Base-by-base conservation (phyloP, 805 yeast species). In the Spathaspora boniae region DNA sequence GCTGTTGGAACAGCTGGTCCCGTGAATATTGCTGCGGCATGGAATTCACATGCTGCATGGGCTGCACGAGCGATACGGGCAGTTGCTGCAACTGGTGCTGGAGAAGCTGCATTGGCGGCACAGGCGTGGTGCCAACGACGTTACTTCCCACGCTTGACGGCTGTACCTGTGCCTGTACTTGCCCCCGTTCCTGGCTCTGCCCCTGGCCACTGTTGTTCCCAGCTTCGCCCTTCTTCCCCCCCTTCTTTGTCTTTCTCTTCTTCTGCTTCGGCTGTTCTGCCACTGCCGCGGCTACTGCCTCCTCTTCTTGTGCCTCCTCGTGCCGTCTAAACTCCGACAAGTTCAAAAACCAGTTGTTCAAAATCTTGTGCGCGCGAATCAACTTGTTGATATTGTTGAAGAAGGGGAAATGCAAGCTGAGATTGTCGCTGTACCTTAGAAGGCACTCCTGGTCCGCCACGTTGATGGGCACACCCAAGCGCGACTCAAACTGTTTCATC, bases 381-480 rank as follows among this genome's bases (percentile, higher is more conserved):
- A 56, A 41, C 38, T 51, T 53, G 39, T 54, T 55, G 30, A 52
- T 51, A 36, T 54, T 53, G 37, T 53, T 53, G 39, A 51, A 53
- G 29, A 53, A 49, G 15, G 58, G 53, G 29, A 56, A 56, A 37
- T 53, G 55, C 29, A 45, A 39, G 16, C 45, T 48, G 26, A 56
- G 44, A 29, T 51, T 44, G 22, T 53, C 53, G 30, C 53, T 49
- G 33, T 38, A 54, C 16, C 34, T 34, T 4, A 47, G 36, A 20
- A 47, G 34, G 8, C 30, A 23, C 21, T 29, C 30, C 20, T 40
- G 29, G 24, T 40, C 31, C 12, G 16, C 16, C 14, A 14, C 26
- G 38, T 33, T 23, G 46, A 24, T 40, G 28, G 17, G 43, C 16
- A 16, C 8, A 26, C 27, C 25, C 8, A 28, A 22, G 7, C 21